Percentiles rank a stretch among this genome's conserved stretches.
Conservation (phyloP, 306 rosid species). For the Lathyrus tuberosus region DNA sequence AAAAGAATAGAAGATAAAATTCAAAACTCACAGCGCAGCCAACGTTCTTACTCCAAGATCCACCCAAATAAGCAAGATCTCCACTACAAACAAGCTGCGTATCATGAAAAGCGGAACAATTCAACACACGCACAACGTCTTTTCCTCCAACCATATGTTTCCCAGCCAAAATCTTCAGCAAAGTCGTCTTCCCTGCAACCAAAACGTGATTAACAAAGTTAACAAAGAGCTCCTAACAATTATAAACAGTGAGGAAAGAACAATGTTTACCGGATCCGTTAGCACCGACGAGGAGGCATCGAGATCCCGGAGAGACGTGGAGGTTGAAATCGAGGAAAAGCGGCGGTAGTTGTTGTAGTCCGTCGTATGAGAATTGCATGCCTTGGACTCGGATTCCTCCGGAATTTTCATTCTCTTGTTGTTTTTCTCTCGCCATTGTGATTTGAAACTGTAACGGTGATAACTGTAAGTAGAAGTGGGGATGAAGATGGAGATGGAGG, state of each 20-base stretch:
- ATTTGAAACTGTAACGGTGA: neutral
- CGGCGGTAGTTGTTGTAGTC: conserved; percentile 52
- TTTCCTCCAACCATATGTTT: conserved; percentile 97
- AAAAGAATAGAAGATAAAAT: neutral
- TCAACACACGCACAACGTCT: conserved; percentile 88
- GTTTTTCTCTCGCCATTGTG: conserved; percentile 57
- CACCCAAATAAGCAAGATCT: conserved; percentile 93
- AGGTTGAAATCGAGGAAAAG: conserved; percentile 76
- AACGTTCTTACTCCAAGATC: conserved; percentile 88
- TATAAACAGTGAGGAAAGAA: neutral
- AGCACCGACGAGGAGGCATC: conserved; percentile 95
- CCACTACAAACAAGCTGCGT: conserved; percentile 83
- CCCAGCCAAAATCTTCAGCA: conserved; percentile 86
- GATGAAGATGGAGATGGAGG: neutral
- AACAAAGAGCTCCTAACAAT: neutral
- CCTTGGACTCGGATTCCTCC: conserved; percentile 61
- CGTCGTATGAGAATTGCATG: conserved; percentile 75
- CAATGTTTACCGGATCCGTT: conserved; percentile 81
- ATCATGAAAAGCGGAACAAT: conserved; percentile 86
- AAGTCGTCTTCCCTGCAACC: conserved; percentile 78
- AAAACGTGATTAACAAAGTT: conserved; percentile 4
- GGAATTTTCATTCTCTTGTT: neutral
- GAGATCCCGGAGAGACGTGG: conserved; percentile 74
- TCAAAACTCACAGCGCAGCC: conserved; percentile 78
- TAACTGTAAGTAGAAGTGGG: neutral